Conservation (phyloP, 2,329 filamentous ascomycete species). For the Xylariaceae sp. region DNA sequence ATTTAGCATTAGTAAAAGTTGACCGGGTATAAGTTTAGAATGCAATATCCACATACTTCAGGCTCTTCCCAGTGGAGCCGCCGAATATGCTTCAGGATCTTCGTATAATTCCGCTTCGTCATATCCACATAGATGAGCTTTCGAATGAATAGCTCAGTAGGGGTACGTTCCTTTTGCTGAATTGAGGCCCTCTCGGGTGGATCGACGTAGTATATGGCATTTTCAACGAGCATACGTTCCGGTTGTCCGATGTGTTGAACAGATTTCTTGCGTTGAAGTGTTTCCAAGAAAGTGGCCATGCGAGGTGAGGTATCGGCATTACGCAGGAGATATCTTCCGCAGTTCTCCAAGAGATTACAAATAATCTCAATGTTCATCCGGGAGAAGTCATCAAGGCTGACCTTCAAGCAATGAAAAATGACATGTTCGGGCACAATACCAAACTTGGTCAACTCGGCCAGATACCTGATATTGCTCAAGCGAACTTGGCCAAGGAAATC, state of each 20-base stretch:
- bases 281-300: constrained; percentile 93
- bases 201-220: constrained; percentile 96
- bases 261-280: constrained; percentile 89
- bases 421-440: constrained; percentile 97
- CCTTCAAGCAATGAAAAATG: constrained; percentile 97
- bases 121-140: constrained; percentile 92
- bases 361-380: constrained; percentile 99
- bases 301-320: constrained; percentile 89
- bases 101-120: constrained; percentile 90
- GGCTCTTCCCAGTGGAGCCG: constrained; percentile 96
- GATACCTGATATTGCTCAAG: constrained; percentile 91
- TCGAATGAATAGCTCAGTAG: constrained; percentile 86
- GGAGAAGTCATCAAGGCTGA: constrained; percentile 95
- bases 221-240: constrained; percentile 97
- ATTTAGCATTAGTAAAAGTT: constrained; percentile 6
- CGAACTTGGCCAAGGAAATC: constrained; percentile 94
- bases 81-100: constrained; percentile 88
- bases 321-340: constrained; percentile 86
- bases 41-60: constrained; percentile 52
- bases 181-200: constrained; percentile 91
- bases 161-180: constrained; percentile 91
- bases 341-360: constrained; percentile 92
- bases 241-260: constrained; percentile 93
- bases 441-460: constrained; percentile 96
- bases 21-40: background rate